phyloP scores from a whole-genome alignment of 768 basidiomycete genomes.

The Auricularia heimuer region DNA sequence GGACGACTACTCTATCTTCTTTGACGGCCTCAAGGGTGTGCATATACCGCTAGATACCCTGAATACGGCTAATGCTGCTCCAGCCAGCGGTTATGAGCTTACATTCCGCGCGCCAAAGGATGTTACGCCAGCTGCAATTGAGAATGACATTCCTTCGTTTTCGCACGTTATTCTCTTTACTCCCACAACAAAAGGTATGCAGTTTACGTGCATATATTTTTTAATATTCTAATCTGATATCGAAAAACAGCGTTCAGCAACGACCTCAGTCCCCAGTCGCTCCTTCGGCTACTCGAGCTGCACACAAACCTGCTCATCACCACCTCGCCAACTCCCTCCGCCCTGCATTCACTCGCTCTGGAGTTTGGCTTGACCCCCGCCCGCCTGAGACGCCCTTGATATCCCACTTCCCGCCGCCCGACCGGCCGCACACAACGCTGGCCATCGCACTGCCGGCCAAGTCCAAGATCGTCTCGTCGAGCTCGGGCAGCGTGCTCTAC shows the following conservation, averaged over 20 bases:
- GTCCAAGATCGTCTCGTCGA: constrained; percentile 36
- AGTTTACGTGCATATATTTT: background rate
- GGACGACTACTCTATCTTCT: constrained; percentile 73
- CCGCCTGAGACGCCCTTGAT: constrained; percentile 75
- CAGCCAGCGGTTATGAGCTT: constrained; percentile 76
- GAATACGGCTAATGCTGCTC: background rate
- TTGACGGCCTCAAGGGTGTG: constrained; percentile 64
- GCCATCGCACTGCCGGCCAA: constrained; percentile 43
- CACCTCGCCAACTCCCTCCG: constrained; percentile 64
- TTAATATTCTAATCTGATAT: background rate
- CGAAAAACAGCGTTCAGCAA: constrained; percentile 44
- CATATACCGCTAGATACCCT: background rate
- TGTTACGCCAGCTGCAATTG: constrained; percentile 49
- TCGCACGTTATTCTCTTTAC: constrained; percentile 82
- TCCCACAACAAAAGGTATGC: constrained; percentile 74
- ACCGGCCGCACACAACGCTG: constrained; percentile 37
- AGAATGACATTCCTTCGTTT: constrained; percentile 66
- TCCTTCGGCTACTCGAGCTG: constrained; percentile 58
- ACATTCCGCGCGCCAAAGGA: constrained; percentile 82
- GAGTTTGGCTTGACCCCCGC: constrained; percentile 90
- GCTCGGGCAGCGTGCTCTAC: constrained; percentile 60
- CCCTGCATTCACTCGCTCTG: constrained; percentile 66
- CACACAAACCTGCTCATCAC: constrained; percentile 78
- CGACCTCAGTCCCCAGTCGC: constrained; percentile 74
- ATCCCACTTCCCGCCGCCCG: constrained; percentile 76